These are phyloP conservation scores for Porphyrellus sp. DNA, from an alignment of 1,284 basidiomycete species.

Conservation along the genomic window DNA sequence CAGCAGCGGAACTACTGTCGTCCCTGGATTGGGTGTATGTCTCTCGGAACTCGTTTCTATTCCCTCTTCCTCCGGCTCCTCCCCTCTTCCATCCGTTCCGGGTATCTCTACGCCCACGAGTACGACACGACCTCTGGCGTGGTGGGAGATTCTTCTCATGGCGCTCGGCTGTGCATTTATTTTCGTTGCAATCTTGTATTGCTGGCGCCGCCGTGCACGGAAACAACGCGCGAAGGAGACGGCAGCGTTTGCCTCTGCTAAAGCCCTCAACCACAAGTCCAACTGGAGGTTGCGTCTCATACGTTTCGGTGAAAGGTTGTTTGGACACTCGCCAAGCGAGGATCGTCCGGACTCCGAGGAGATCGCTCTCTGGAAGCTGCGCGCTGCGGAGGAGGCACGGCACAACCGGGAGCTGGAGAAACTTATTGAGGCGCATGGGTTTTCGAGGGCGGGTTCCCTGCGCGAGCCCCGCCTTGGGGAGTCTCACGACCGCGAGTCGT, in stretches of 20 bases:
- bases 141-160: conserved; percentile 85
- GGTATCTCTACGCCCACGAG: conserved; percentile 48
- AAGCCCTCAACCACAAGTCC: conserved; percentile 45
- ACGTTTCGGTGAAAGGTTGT: conserved; percentile 55
- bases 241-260: conserved; percentile 58
- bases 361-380: conserved; percentile 43
- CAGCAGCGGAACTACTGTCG: conserved; percentile 47
- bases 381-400: conserved; percentile 48
- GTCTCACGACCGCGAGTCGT: conserved; percentile 25
- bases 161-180: conserved; percentile 75
- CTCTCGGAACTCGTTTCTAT: conserved; percentile 66
- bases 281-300: conserved; percentile 55
- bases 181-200: conserved; percentile 60
- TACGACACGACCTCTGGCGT: conserved; percentile 45
- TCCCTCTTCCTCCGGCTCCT: conserved; percentile 39
- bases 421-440: conserved; percentile 51
- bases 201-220: conserved; percentile 66
- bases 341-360: conserved; percentile 37
- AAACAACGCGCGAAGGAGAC: conserved; percentile 65
- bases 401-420: conserved; percentile 50
- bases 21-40: conserved; percentile 72
- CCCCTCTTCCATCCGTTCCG: conserved; percentile 54
- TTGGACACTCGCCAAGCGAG: conserved; percentile 44
- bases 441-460: conserved; percentile 38
- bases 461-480: conserved; percentile 28